Evolutionary conservation across 2,329 filamentous ascomycete species (phyloP), one percentile per base, ranked within the genome.

Genomic region (Erysiphe pisi): DNA sequence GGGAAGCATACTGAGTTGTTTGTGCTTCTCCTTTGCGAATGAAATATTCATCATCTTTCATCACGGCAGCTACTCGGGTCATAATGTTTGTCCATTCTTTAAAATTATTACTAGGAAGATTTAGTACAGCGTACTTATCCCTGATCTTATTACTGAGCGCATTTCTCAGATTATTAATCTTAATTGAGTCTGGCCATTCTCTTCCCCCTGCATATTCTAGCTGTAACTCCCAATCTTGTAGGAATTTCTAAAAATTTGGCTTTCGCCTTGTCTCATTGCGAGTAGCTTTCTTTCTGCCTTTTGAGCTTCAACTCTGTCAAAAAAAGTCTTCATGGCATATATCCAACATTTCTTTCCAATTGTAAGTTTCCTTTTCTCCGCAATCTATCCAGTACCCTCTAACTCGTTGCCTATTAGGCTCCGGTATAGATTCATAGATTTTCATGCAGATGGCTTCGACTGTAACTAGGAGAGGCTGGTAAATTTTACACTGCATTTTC

Each of bases 151-250:
- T 4, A 36, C 31, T 71, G 0, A 71, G 0, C 1, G 18, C 12
- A 25, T 1, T 7, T 14, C 18, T 3, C 0, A 71, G 25, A 11
- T 74, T 36, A 4, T 74, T 74, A 6, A 74, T 74, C 20, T 74
- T 49, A 1, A 74, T 16, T 1, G 1, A n/a, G 25, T 74, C 70
- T n/a, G 70, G 70, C 40, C 70, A 74, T 9, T 74, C 70, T 16
- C 18, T 28, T 47, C 70, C 70, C 22, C 70, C 70, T 0, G 70
- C 70, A 74, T n/a, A 74, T 25, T 74, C 45, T 2, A 49, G n/a
- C n/a, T 74, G 36, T 49, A 74, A 20, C 25, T 74, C 70, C 40
- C 70, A 74, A 18, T 74, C 70, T 49, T 49, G 36, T n/a, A 74
- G 20, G 49, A 74, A 74, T 52, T 22, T 25, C 43, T 1, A 49